phyloP scores from a whole-genome alignment of 2,329 filamentous ascomycete genomes.

The Cladosporium sp. region DNA sequence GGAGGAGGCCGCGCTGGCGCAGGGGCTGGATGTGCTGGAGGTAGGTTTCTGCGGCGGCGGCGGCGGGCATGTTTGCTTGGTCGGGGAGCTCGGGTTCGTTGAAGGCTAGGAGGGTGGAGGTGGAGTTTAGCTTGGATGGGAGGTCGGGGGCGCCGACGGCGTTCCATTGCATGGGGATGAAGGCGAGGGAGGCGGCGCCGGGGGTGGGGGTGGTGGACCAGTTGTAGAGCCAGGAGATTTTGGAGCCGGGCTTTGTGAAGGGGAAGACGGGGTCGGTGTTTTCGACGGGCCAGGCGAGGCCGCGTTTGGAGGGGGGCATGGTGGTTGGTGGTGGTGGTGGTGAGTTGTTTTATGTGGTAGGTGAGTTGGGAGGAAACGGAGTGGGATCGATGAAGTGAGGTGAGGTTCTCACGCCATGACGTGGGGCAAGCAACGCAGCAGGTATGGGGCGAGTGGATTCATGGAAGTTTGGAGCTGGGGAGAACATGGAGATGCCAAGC shows the following conservation, averaged over 20 bases:
- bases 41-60: slow-evolving; percentile 24
- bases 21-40: slow-evolving; percentile 25
- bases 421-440: not conserved
- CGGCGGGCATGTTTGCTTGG: slow-evolving; percentile 26
- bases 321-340: not conserved
- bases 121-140: slow-evolving; percentile 14
- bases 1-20: slow-evolving; percentile 17
- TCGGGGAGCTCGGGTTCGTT: slow-evolving; percentile 30
- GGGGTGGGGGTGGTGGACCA: slow-evolving; percentile 26
- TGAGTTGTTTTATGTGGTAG: too few relatives aligned
- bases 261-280: slow-evolving; percentile 22
- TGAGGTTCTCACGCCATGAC: too few relatives aligned
- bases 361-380: too few relatives aligned
- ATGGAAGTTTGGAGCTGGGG: not conserved
- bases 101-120: slow-evolving; percentile 20
- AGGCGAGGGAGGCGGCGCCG: slow-evolving; percentile 21
- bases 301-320: slow-evolving; percentile 21
- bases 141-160: slow-evolving; percentile 23
- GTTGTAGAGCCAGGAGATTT: slow-evolving; percentile 31
- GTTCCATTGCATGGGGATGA: slow-evolving; percentile 31
- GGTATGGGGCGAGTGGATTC: not conserved
- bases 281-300: slow-evolving; percentile 28
- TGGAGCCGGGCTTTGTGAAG: slow-evolving; percentile 29
- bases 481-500: slow-evolving; percentile 4
- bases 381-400: too few relatives aligned